These are phyloP conservation scores for Alternaria atra DNA, from an alignment of 2,329 filamentous ascomycete species.

Conservation along the genomic window DNA sequence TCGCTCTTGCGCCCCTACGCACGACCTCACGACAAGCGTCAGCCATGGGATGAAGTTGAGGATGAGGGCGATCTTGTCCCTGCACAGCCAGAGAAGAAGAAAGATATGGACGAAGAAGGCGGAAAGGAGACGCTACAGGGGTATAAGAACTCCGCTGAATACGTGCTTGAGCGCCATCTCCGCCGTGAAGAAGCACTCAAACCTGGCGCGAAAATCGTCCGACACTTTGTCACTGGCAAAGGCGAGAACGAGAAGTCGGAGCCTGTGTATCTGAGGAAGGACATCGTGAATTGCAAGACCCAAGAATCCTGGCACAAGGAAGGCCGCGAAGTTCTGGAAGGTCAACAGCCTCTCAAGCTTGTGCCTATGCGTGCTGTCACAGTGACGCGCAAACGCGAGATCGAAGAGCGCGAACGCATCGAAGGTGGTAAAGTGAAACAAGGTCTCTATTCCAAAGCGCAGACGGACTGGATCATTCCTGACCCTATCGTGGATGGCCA, in stretches of 20 bases:
- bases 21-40: slow-evolving; percentile 63
- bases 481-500: slow-evolving; percentile 82
- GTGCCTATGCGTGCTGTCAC: slow-evolving; percentile 94
- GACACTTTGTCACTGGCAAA: slow-evolving; percentile 78
- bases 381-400: slow-evolving; percentile 83
- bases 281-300: slow-evolving; percentile 86
- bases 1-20: slow-evolving; percentile 78
- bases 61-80: slow-evolving; percentile 79
- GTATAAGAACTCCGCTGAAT: slow-evolving; percentile 86
- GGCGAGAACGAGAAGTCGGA: slow-evolving; percentile 77
- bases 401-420: slow-evolving; percentile 82
- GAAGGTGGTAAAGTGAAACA: slow-evolving; percentile 85
- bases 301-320: slow-evolving; percentile 98
- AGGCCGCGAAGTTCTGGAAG: slow-evolving; percentile 76
- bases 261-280: slow-evolving; percentile 79
- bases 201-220: slow-evolving; percentile 72
- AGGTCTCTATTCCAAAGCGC: slow-evolving; percentile 81
- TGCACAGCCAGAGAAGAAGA: slow-evolving; percentile 65
- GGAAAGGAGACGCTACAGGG: slow-evolving; percentile 81
- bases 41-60: slow-evolving; percentile 80
- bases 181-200: slow-evolving; percentile 90
- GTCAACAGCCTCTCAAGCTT: slow-evolving; percentile 79
- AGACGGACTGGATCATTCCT: slow-evolving; percentile 96
- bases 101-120: slow-evolving; percentile 77
- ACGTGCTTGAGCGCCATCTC: slow-evolving; percentile 83